Evolutionary conservation across 2,329 filamentous ascomycete species (phyloP), one percentile per base, ranked within the genome.

Genomic region (Alternaria tenuissima): DNA sequence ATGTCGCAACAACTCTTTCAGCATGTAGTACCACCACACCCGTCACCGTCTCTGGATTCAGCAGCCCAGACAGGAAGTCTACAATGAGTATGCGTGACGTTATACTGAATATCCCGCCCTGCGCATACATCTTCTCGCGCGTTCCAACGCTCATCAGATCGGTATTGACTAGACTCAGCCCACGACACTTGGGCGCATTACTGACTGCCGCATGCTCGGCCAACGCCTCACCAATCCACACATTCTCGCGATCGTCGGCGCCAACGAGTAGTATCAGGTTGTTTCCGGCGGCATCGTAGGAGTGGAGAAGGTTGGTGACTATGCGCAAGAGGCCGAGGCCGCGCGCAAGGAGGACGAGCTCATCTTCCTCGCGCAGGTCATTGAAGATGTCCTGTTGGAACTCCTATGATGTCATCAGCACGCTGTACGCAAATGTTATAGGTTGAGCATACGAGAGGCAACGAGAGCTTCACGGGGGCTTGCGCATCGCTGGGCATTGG

Each of bases 321-420:
- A 99, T 87, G 68, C 93, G 92, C 77, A 97, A 87, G 46, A 98
- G 89, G 70, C 95, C 95, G 48, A 99, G 89, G 69, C 95, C 95
- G 54, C 93, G 91, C 42, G 94, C 95, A 56, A 98, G 87, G 55
- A 99, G 86, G 71, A 98, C 91, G 66, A 99, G 89, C 80, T 96
- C 91, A 91, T 99, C 95, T 82, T 97, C 92, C 62, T 88, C 84
- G 65, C 93, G 90, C 68, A 79, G 70, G 67, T 79, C 75, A 54
- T 76, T 92, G 83, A 98, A 98, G 72, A 98, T 88, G 74, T 92
- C 90, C 82, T 98, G 94, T 83, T 99, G 95, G 79, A 96, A 99
- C 84, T 93, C 85, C 83, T 87, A 68, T 72, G 69, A 63, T 71
- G 62, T 72, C 68, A 72, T 77, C 32, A 72, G 67, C 57, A 59